phyloP scores from a whole-genome alignment of 768 basidiomycete species.

The Gymnopilus dilepis region DNA sequence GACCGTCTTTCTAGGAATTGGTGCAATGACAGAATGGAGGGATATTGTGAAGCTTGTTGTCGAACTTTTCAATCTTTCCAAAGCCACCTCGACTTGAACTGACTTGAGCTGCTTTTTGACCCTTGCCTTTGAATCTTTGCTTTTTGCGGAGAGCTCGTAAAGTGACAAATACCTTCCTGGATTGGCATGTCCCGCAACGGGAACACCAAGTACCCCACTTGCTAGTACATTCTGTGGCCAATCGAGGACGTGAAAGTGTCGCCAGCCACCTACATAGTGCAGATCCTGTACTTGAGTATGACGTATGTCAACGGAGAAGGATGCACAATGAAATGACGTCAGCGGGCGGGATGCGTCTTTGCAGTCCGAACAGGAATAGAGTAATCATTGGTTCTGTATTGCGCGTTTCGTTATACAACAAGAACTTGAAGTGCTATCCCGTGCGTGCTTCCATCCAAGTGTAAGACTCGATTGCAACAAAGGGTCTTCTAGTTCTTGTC shows the following conservation, averaged over 20 bases:
- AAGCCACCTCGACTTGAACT: too few species aligned
- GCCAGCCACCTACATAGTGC: too few species aligned
- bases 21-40: slow-evolving; percentile 97
- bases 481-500: background rate
- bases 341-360: background rate
- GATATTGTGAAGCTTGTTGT: slow-evolving; percentile 84
- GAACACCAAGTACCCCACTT: too few species aligned
- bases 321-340: background rate
- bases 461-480: background rate
- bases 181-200: too few species aligned
- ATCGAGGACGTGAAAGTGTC: too few species aligned
- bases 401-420: background rate
- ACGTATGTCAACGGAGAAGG: background rate
- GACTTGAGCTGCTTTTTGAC: background rate
- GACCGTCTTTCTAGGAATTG: slow-evolving; percentile 59
- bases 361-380: background rate
- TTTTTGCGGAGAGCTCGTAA: too few species aligned
- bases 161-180: too few species aligned
- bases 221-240: too few species aligned
- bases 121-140: too few species aligned
- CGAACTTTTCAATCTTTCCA: slow-evolving; percentile 48
- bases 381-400: background rate
- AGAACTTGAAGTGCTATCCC: background rate
- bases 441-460: background rate
- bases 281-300: too few species aligned